These are phyloP conservation scores for Phylloporus arenicola DNA, from an alignment of 768 basidiomycete genomes.

Conservation along the genomic window DNA sequence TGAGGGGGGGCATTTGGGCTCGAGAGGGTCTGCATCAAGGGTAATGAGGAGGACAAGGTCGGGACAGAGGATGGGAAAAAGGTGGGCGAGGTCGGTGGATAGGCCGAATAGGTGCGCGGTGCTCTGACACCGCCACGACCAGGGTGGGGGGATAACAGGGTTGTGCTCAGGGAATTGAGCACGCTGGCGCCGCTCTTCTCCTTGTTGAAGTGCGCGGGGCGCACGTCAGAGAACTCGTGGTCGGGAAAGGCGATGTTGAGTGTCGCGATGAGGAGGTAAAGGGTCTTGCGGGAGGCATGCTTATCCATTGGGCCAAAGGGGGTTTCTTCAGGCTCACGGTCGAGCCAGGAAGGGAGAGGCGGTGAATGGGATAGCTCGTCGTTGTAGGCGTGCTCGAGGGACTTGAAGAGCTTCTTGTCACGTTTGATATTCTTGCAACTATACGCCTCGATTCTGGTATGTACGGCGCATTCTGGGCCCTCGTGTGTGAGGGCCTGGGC, in stretches of 20 bases:
- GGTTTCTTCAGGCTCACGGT: constrained; percentile 67
- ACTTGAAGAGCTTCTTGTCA: constrained; percentile 94
- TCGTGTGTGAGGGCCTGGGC: constrained; percentile 78
- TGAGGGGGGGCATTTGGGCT: constrained; percentile 69
- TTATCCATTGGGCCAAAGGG: constrained; percentile 91
- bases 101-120: constrained; percentile 81
- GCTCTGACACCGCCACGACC: constrained; percentile 54
- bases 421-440: constrained; percentile 96
- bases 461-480: constrained; percentile 82
- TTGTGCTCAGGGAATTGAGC: constrained; percentile 79
- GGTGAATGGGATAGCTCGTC: constrained; percentile 77
- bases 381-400: constrained; percentile 81
- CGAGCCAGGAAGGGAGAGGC: constrained; percentile 76
- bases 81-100: constrained; percentile 66
- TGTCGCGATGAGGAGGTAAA: constrained; percentile 93
- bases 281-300: constrained; percentile 79
- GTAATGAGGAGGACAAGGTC: constrained; percentile 65
- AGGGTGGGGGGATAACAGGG: constrained; percentile 63
- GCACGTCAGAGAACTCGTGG: constrained; percentile 92
- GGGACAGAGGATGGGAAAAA: constrained; percentile 75
- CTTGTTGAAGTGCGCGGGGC: constrained; percentile 83
- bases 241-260: constrained; percentile 98
- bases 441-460: constrained; percentile 94
- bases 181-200: constrained; percentile 73
- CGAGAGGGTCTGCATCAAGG: constrained; percentile 48